phyloP scores from a whole-genome alignment of 2,329 filamentous ascomycete genomes.

The Aureobasidium sp. region DNA sequence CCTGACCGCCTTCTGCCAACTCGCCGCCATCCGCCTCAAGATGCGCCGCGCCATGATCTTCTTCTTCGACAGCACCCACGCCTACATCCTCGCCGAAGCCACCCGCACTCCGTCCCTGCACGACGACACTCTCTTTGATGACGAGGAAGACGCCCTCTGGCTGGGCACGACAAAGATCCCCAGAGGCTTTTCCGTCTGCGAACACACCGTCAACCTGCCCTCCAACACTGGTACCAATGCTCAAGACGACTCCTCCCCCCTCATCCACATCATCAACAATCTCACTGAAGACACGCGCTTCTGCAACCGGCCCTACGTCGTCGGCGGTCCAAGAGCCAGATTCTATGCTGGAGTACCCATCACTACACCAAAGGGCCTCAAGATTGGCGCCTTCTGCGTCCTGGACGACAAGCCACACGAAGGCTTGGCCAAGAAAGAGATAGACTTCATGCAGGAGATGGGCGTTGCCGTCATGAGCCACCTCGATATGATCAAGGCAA shows the following conservation, averaged over 20 bases:
- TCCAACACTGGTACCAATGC: conserved; percentile 15
- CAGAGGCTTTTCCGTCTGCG: conserved; percentile 28
- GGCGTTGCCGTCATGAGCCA: conserved; percentile 25
- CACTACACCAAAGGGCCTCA: conserved; percentile 47
- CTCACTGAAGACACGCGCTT: conserved; percentile 28
- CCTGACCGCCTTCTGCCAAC: conserved; percentile 29
- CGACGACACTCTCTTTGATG: conserved; percentile 29
- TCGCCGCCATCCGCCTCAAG: conserved; percentile 30
- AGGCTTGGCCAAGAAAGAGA: conserved; percentile 41
- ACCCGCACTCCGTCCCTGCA: conserved; percentile 35
- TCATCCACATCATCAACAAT: conserved; percentile 19
- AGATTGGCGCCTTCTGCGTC: conserved; percentile 54
- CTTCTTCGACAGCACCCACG: conserved; percentile 40
- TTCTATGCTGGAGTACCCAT: conserved; percentile 57
- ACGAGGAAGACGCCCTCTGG: conserved; percentile 28
- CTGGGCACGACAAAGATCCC: conserved; percentile 27
- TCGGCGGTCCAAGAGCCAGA: conserved; percentile 17
- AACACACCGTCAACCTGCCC: conserved; percentile 23
- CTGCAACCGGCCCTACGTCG: conserved; percentile 24
- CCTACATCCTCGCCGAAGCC: conserved; percentile 45
- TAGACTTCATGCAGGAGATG: conserved; percentile 51
- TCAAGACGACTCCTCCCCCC: conserved; percentile 17
- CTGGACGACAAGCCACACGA: conserved; percentile 49
- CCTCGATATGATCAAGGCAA: conserved; percentile 27
- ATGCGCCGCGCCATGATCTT: conserved; percentile 32